Evolutionary conservation across 345 rosid species (phyloP).

Genomic region (Populus ilicifolia): DNA sequence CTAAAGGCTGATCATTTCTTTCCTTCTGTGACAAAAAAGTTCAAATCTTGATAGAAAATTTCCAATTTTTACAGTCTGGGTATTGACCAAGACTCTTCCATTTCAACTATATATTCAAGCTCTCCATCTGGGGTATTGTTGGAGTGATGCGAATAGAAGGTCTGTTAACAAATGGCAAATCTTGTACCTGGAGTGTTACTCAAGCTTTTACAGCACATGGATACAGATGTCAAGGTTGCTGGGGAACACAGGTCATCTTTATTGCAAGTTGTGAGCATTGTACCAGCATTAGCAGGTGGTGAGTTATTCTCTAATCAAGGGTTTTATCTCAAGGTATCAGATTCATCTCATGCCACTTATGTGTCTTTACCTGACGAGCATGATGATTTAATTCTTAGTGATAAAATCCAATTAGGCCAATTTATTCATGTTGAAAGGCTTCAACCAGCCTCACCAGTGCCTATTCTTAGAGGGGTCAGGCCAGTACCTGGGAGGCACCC

Average conservation of each 20-base stretch:
- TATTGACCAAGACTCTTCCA: slow-evolving; percentile 12
- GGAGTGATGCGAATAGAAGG: slow-evolving; percentile 46
- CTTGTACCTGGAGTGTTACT: slow-evolving; percentile 93
- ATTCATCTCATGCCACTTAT: slow-evolving; percentile 95
- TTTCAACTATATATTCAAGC: slow-evolving; percentile 5
- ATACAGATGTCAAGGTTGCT: slow-evolving; percentile 91
- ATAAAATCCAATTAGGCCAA: slow-evolving; percentile 92
- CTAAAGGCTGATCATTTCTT: slow-evolving; percentile 9
- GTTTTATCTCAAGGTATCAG: slow-evolving; percentile 91
- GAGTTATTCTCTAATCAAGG: slow-evolving; percentile 91
- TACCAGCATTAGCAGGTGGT: slow-evolving; percentile 94
- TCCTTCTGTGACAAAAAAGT: background rate
- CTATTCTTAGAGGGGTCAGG: slow-evolving; percentile 84
- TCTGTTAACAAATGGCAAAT: slow-evolving; percentile 61
- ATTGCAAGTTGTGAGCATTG: slow-evolving; percentile 87
- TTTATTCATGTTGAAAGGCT: slow-evolving; percentile 92
- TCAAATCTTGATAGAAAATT: slow-evolving; percentile 5
- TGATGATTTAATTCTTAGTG: slow-evolving; percentile 88
- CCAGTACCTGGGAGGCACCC: slow-evolving; percentile 96
- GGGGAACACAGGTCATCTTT: slow-evolving; percentile 95
- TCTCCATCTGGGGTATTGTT: slow-evolving; percentile 18
- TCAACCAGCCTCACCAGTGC: slow-evolving; percentile 89
- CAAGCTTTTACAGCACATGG: slow-evolving; percentile 94
- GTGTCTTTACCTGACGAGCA: slow-evolving; percentile 95
- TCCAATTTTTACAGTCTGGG: slow-evolving; percentile 8